phyloP scores from a whole-genome alignment of 352 stramenopile genomes.

The Phytopythium ostracodes region DNA sequence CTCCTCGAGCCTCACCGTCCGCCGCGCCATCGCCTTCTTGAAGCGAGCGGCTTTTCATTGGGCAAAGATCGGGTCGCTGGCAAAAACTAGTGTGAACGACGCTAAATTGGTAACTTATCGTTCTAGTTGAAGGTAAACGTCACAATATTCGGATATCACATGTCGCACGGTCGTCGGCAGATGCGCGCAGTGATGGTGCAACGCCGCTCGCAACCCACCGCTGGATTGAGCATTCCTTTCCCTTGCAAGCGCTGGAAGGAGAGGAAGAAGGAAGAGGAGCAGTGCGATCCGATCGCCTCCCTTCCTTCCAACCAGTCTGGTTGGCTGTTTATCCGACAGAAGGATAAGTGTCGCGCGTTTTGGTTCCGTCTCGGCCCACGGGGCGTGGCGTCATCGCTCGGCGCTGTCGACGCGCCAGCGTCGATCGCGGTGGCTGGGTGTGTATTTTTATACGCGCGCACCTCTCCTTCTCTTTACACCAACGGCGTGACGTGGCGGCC shows the following conservation, averaged over 20 bases:
- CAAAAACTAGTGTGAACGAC: conserved; percentile 9
- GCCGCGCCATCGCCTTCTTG: conserved; percentile 5
- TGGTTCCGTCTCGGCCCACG: no score
- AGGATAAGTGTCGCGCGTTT: neutral
- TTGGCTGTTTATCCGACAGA: neutral
- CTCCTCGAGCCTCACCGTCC: conserved; percentile 50
- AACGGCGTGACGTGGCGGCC: neutral
- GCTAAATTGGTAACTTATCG: neutral
- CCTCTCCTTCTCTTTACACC: neutral
- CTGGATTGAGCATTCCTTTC: no score
- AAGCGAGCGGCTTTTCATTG: neutral
- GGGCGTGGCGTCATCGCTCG: neutral
- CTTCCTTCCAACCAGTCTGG: neutral
- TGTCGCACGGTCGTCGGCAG: neutral
- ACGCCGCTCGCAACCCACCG: neutral
- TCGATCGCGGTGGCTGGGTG: no score
- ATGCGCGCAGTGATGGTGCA: neutral
- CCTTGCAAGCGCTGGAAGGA: neutral
- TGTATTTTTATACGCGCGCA: neutral
- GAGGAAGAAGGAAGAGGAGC: neutral
- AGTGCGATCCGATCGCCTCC: neutral
- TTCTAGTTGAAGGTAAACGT: neutral
- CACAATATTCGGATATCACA: neutral
- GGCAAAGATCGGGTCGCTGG: conserved; percentile 12
- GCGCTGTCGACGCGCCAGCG: neutral